A percentile compares a stretch with the other conserved stretches of the same genome.
These are phyloP conservation scores for Saccharomycopsis babjevae DNA, from an alignment of 805 yeast genomes.

Conservation along the genomic window DNA sequence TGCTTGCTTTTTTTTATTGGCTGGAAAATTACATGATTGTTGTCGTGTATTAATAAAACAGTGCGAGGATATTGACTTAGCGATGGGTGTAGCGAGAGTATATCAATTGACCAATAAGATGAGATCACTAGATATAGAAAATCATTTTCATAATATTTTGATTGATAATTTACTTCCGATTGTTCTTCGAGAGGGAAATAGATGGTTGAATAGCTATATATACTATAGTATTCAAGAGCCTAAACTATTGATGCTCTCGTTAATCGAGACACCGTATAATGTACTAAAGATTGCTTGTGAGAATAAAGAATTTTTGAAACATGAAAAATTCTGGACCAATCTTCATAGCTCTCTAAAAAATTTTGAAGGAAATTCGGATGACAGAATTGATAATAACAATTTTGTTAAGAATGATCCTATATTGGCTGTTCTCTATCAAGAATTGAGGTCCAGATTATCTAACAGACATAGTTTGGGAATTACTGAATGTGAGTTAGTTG, in stretches of 20 bases:
- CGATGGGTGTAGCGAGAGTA: conserved; percentile 71
- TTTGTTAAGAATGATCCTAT: conserved; percentile 76
- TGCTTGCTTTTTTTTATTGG: conserved; percentile 78
- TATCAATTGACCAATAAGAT: conserved; percentile 34
- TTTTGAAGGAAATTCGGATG: conserved; percentile 1
- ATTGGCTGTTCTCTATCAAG: conserved; percentile 52
- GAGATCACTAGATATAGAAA: conserved; percentile 29
- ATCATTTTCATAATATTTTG: conserved; percentile 35
- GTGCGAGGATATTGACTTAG: conserved; percentile 58
- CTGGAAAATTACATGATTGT: conserved; percentile 65
- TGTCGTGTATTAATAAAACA: conserved; percentile 63
- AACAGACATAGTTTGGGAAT: conserved; percentile 21
- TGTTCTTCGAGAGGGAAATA: conserved; percentile 53
- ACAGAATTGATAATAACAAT: conserved; percentile 21
- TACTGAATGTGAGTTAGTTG: conserved; percentile 25
- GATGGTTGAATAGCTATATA: conserved; percentile 78
- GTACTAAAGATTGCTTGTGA: neutral
- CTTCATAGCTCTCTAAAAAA: neutral
- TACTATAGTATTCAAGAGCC: conserved; percentile 53
- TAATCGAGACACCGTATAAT: conserved; percentile 44
- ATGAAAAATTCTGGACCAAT: neutral
- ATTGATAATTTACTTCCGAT: conserved; percentile 40
- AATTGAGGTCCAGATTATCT: conserved; percentile 44
- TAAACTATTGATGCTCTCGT: conserved; percentile 47
- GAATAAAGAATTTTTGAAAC: neutral